Conservation (phyloP, 805 yeast genomes). For the Pichia ethanolica region DNA sequence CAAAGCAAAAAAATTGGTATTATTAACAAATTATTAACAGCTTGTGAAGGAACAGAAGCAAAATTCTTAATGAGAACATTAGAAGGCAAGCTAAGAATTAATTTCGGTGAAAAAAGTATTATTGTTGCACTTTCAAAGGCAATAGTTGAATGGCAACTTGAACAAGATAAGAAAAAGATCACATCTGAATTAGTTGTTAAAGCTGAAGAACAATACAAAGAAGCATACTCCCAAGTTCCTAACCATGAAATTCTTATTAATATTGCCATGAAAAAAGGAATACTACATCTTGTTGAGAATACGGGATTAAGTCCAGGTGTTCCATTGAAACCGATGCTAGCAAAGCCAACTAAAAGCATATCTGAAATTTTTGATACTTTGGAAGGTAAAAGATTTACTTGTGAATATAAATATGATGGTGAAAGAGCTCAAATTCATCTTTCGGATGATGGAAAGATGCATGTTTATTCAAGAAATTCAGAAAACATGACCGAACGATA, state of each 20-base stretch:
- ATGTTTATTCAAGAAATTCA: conserved; percentile 86
- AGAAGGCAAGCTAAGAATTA: conserved; percentile 90
- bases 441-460: conserved; percentile 54
- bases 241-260: conserved; percentile 76
- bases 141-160: conserved; percentile 52
- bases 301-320: conserved; percentile 84
- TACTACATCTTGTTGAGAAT: conserved; percentile 53
- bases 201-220: conserved; percentile 76
- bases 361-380: conserved; percentile 89
- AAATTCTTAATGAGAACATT: conserved; percentile 83
- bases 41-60: conserved; percentile 82
- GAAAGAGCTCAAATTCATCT: conserved; percentile 94
- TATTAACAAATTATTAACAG: conserved; percentile 77
- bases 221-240: conserved; percentile 85
- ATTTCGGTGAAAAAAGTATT: conserved; percentile 90
- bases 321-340: conserved; percentile 96
- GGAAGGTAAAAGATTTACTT: conserved; percentile 77
- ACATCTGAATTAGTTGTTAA: conserved; percentile 39
- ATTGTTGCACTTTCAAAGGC: conserved; percentile 81
- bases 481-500: conserved; percentile 96
- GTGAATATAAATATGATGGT: conserved; percentile 97
- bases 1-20: conserved; percentile 70
- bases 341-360: conserved; percentile 92
- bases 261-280: conserved; percentile 60
- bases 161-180: conserved; percentile 21